phyloP scores from a whole-genome alignment of 208 protist genomes.

The Spongospora subterranea region DNA sequence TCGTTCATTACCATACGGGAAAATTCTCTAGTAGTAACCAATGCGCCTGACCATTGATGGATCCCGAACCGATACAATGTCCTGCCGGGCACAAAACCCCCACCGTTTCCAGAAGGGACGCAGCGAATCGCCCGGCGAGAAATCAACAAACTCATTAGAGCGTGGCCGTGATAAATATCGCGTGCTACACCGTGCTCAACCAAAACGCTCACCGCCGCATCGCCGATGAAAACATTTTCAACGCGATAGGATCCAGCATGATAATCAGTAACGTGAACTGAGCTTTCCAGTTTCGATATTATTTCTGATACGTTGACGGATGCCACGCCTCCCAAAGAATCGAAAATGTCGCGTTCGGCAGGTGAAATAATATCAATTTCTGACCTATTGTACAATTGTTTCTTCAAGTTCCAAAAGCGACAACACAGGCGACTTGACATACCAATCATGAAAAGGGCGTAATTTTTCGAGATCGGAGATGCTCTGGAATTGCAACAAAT shows the following conservation, averaged over 20 bases:
- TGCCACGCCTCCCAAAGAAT: not conserved
- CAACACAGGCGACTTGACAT: not conserved
- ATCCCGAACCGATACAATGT: not conserved
- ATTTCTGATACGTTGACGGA: not conserved
- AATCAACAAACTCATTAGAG: not conserved
- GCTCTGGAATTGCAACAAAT: not conserved
- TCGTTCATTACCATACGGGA: not conserved
- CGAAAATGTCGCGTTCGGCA: not conserved
- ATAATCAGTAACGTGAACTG: not conserved
- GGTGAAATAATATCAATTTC: not conserved
- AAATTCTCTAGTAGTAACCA: not conserved
- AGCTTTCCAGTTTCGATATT: not conserved
- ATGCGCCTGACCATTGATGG: not conserved
- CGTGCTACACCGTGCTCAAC: not conserved
- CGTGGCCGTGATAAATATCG: not conserved
- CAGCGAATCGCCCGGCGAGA: not conserved
- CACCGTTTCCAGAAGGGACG: not conserved
- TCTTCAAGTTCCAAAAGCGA: not conserved
- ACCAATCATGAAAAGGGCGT: constrained; percentile 1
- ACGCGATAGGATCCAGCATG: not conserved
- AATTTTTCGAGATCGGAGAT: not conserved
- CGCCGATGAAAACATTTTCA: not conserved
- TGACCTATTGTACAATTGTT: not conserved
- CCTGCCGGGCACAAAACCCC: not conserved
- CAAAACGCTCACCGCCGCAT: not conserved